These are phyloP conservation scores for Hypoxylon sp. DNA, from an alignment of 2,329 filamentous ascomycete species.

Conservation along the genomic window DNA sequence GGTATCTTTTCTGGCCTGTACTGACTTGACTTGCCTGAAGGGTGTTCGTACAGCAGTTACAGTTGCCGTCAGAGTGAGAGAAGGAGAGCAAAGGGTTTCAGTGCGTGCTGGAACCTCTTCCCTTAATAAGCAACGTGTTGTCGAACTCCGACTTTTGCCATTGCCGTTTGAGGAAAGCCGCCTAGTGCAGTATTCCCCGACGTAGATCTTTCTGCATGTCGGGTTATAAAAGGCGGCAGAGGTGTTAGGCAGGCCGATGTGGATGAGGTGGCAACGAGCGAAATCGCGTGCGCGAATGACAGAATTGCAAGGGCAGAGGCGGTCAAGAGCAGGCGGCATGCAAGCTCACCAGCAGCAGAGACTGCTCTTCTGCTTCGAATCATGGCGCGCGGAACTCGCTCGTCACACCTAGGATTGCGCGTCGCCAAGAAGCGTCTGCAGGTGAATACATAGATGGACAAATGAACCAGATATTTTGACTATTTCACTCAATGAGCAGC, in stretches of 20 bases:
- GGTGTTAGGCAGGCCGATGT: constrained; percentile 12
- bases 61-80: constrained; percentile 16
- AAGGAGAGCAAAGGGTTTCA: constrained; percentile 23
- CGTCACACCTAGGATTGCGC: constrained; percentile 55
- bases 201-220: constrained; percentile 32
- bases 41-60: constrained; percentile 22
- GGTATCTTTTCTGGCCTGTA: constrained; percentile 22
- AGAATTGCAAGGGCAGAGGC: constrained; percentile 47
- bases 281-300: constrained; percentile 46
- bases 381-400: constrained; percentile 45
- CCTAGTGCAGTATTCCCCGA: constrained; percentile 22
- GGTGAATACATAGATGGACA: constrained; percentile 37
- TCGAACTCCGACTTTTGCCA: constrained; percentile 32
- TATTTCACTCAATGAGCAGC: constrained; percentile 25
- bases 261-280: constrained; percentile 43
- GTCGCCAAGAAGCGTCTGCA: constrained; percentile 53
- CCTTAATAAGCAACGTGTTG: constrained; percentile 37
- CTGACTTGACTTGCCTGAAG: constrained; percentile 36
- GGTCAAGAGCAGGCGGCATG: constrained; percentile 48
- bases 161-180: constrained; percentile 40
- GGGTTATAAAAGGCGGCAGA: constrained; percentile 28
- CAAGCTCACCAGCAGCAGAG: constrained; percentile 48
- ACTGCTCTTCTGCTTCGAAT: constrained; percentile 49
- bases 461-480: constrained; percentile 22
- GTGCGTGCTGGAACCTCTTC: constrained; percentile 43